Conservation (phyloP, 2,329 filamentous ascomycete genomes). For the Hyphodiscus sp. region DNA sequence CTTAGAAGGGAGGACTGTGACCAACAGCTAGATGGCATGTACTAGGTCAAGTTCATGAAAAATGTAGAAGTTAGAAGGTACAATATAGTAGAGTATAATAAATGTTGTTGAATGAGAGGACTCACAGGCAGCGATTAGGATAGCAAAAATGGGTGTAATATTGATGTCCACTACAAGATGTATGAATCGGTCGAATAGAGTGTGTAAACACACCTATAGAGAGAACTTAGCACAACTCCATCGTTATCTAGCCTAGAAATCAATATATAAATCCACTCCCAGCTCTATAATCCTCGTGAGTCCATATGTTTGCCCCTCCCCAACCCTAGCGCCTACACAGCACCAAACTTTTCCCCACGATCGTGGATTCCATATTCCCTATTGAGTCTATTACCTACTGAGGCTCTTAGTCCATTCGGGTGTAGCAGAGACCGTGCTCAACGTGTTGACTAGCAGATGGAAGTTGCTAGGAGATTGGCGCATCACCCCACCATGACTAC, state of each 20-base stretch:
- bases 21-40: constrained; percentile 4
- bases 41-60: constrained; percentile 4
- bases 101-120: no score
- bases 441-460: neutral
- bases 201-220: neutral
- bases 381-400: neutral
- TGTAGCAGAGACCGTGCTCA: neutral
- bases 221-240: neutral
- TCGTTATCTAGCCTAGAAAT: neutral
- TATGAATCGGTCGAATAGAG: neutral
- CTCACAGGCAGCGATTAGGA: no score
- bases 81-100: neutral
- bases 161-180: neutral
- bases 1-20: constrained; percentile 3
- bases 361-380: neutral
- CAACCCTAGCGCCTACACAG: neutral
- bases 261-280: neutral
- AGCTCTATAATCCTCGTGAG: neutral
- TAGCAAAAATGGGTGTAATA: no score
- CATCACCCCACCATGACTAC: neutral
- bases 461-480: neutral
- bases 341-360: neutral
- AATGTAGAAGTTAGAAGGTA: neutral
- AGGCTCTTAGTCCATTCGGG: neutral
- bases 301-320: no score